Base-by-base conservation (phyloP, 2,329 filamentous ascomycete species). In the Stagonosporopsis vannaccii region DNA sequence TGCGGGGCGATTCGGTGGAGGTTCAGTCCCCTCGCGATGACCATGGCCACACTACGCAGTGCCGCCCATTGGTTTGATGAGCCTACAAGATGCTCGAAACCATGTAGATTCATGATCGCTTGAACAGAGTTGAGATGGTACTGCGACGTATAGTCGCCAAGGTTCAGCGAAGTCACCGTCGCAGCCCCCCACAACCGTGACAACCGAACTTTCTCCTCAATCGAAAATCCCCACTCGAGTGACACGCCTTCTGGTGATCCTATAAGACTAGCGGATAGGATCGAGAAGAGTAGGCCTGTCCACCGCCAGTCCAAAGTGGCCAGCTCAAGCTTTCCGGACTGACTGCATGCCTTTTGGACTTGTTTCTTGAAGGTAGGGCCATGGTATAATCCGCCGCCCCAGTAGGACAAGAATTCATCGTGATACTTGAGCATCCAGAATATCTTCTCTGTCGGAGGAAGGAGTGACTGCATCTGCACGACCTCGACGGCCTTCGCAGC, bases 61-160 rank as follows among this genome's bases (percentile, higher is more conserved):
- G 81, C 78, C 4, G 75, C 77, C 56, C 81, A 80, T 37, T 78
- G 78, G 58, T 81, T 81, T 6, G 79, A 79, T 22, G 77, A 78
- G 1, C 81, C 81, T 1, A 83, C 72, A 15, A 81, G 67, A 64
- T 84, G 81, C 8, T 80, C 81, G 8, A 79, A 79, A 3, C 81
- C 78, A n/a, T 81, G 81, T 26, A 81, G 68, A 1, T 77, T 79
- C 9, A 79, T 70, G 35, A 84, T 80, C 4, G 81, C 76, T 61
- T 83, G 77, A 3, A 82, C 73, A 0, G 70, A 58, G 59, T 71
- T 60, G 67, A 77, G 58, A 66, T 77, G 50, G 45, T 64, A 63
- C 52, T 68, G 62, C 62, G 74, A 79, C 46, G 78, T 80, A 56
- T 78, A 83, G 44, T 81, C 77, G 2, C 78, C 80, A 4, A 77